phyloP scores from a whole-genome alignment of 176 grass and related monocot species.

The Rhipidocladum racemiflorum region DNA sequence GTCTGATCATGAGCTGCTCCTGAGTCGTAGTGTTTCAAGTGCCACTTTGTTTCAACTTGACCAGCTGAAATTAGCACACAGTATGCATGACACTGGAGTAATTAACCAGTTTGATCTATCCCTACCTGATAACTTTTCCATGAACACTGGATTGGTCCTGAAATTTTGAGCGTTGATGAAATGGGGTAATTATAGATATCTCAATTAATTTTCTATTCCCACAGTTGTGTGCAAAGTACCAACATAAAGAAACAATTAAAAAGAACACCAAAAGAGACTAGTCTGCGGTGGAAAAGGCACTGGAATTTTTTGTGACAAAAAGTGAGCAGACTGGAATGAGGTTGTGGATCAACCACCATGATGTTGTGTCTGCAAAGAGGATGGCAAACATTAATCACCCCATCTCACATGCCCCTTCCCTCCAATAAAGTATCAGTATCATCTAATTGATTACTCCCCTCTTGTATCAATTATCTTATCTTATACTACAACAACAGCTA shows the following conservation, averaged over 20 bases:
- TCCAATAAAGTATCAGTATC: conserved; percentile 25
- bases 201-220: neutral
- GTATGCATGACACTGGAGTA: conserved; percentile 6
- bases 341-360: conserved; percentile 50
- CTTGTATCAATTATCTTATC: conserved; percentile 30
- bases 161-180: conserved; percentile 10
- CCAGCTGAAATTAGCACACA: conserved; percentile 14
- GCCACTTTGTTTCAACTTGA: conserved; percentile 30
- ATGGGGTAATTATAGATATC: neutral
- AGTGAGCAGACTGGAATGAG: conserved; percentile 28
- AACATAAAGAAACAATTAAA: neutral
- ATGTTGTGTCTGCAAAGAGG: conserved; percentile 50
- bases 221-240: conserved; percentile 16
- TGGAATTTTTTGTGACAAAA: conserved; percentile 16
- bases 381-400: conserved; percentile 45
- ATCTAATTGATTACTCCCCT: conserved; percentile 27
- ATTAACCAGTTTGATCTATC: conserved; percentile 38
- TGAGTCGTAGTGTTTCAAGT: conserved; percentile 43
- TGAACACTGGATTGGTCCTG: conserved; percentile 29
- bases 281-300: neutral
- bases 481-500: conserved; percentile 40
- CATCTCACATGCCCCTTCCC: conserved; percentile 44
- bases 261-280: neutral
- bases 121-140: conserved; percentile 32
- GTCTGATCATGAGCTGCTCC: conserved; percentile 41